Base-by-base conservation (phyloP, 176 grass and related monocot species). In the Eragrostis nindensis region DNA sequence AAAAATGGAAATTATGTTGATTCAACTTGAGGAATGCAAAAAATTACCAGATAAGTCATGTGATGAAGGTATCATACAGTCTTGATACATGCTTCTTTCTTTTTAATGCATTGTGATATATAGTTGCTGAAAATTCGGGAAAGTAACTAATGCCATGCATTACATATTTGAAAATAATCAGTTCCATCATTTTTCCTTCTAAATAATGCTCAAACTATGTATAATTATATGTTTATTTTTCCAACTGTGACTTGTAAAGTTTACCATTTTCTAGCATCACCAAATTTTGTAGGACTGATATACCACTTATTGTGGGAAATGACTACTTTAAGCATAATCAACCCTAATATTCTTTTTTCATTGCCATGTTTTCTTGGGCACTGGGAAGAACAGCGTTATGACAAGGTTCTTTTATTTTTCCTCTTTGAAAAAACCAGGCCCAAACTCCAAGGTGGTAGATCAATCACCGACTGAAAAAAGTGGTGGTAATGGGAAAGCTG, bases 31-130 rank as follows among this genome's bases (percentile, higher is more conserved):
- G 18, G 65, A 67, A 10, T 18, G 38, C 38, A 67, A 67, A 8
- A 42, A 18, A 42, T 42, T 67, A 40, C 38, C 39, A 67, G 36
- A 67, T 12, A 30, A 19, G 44, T 29, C 25, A 5, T 53, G 16
- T n/a, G 17, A 13, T 30, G 17, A 73, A 73, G 70, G 70, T 73
- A 73, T 73, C 32, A 36, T 36, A 38, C 46, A 38, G 38, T 73
- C 26, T 21, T 53, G 0, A 47, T 70, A 47, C 67, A 12, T 13
- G 16, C 29, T 30, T 49, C 47, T 11, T n/a, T 85, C 88, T 73
- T 53, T 38, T 12, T 47, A 38, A 9, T 12, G 5, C 4, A 32
- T 73, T 16, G 26, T 73, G 26, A 53, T 36, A 10, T 32, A 15
- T 12, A 73, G 26, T 32, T 36, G 0, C 70, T 72, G 45, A 79